Conservation (phyloP, 805 yeast genomes). For the Cyberlindnera subsufficiens region DNA sequence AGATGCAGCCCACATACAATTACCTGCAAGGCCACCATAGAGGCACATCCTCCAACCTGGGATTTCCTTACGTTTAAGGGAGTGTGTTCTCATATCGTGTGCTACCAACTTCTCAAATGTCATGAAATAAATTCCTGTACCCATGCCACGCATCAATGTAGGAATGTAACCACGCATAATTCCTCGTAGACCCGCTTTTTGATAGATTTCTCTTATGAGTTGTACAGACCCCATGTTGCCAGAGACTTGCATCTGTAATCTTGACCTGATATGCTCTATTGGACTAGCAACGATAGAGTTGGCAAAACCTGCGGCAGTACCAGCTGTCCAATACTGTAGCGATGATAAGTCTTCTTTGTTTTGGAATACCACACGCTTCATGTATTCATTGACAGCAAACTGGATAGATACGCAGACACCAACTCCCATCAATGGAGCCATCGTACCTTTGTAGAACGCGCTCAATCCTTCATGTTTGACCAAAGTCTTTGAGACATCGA, state of each 20-base stretch:
- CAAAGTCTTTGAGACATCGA: conserved; percentile 72
- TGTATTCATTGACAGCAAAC: conserved; percentile 88
- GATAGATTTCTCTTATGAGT: conserved; percentile 51
- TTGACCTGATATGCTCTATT: conserved; percentile 89
- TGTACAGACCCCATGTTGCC: conserved; percentile 66
- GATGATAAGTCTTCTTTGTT: conserved; percentile 36
- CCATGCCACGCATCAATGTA: conserved; percentile 78
- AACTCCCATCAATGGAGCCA: conserved; percentile 88
- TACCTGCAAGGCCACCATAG: conserved; percentile 89
- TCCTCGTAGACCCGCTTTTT: conserved; percentile 50
- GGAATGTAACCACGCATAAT: conserved; percentile 79
- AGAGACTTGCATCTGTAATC: conserved; percentile 80
- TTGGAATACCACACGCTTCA: conserved; percentile 70
- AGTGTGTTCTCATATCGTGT: conserved; percentile 43
- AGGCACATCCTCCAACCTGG: conserved; percentile 85
- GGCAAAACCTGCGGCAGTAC: conserved; percentile 86
- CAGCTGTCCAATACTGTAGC: conserved; percentile 72
- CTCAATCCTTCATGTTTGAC: conserved; percentile 72
- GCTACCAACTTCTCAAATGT: conserved; percentile 86
- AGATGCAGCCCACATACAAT: conserved; percentile 76
- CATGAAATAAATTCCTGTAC: conserved; percentile 83
- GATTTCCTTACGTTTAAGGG: conserved; percentile 57
- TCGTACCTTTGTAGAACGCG: conserved; percentile 90
- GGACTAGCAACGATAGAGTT: conserved; percentile 89
- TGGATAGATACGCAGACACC: conserved; percentile 97